Conservation (phyloP, 495 filamentous ascomycete species). For the Hypomontagnella submonticulosa region DNA sequence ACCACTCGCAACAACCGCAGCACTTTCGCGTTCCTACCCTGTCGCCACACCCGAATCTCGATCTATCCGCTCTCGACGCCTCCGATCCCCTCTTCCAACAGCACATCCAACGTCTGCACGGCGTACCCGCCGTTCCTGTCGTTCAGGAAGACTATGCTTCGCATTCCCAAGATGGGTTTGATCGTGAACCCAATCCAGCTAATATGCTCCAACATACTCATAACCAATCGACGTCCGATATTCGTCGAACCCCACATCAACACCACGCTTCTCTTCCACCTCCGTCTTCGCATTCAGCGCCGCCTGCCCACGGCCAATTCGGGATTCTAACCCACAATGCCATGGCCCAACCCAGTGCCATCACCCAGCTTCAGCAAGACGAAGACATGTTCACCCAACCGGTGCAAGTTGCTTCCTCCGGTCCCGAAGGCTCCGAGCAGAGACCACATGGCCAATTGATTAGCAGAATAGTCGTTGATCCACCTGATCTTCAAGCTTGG, state of each 20-base stretch:
- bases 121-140: conserved; percentile 49
- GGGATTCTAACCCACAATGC: conserved; percentile 57
- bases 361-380: conserved; percentile 53
- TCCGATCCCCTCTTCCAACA: conserved; percentile 52
- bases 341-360: conserved; percentile 50
- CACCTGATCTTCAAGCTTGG: conserved; percentile 78
- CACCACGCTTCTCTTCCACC: conserved; percentile 44
- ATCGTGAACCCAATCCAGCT: conserved; percentile 41
- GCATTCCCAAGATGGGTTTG: conserved; percentile 46
- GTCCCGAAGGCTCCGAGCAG: conserved; percentile 49
- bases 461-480: conserved; percentile 69
- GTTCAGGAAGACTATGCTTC: conserved; percentile 53
- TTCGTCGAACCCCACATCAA: conserved; percentile 51
- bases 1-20: conserved; percentile 38
- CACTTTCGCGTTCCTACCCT: conserved; percentile 45
- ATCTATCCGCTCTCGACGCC: conserved; percentile 50
- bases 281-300: conserved; percentile 49
- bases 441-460: conserved; percentile 65
- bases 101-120: conserved; percentile 53
- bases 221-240: conserved; percentile 44
- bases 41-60: conserved; percentile 54
- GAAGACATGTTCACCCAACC: conserved; percentile 42
- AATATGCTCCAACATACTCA: conserved; percentile 45
- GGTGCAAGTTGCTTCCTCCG: conserved; percentile 36
- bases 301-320: conserved; percentile 51